Evolutionary conservation across 306 rosid genomes (phyloP).

Genomic region (Canavalia gladiata): DNA sequence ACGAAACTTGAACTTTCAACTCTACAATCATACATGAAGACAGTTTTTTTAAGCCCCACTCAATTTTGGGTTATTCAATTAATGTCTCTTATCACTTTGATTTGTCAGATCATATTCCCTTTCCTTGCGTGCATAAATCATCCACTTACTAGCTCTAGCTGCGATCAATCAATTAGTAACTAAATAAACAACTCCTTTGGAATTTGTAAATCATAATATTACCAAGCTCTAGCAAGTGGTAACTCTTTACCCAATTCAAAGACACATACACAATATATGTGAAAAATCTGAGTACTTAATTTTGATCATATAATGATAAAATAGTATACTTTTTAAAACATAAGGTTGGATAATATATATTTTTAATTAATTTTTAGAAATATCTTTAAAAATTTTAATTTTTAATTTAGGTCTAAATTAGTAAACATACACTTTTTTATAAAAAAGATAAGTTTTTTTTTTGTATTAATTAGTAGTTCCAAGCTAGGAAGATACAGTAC

Average conservation of each 20-base stretch:
- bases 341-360: neutral
- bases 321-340: too few relatives aligned
- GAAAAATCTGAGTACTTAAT: neutral
- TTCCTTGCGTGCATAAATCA: neutral
- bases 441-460: too few relatives aligned
- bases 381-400: too few relatives aligned
- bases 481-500: too few relatives aligned
- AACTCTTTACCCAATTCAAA: too few relatives aligned
- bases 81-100: neutral
- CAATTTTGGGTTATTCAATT: neutral
- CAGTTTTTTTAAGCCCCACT: neutral
- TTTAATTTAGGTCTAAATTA: too few relatives aligned
- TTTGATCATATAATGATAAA: neutral
- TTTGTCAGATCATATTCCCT: neutral
- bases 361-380: neutral
- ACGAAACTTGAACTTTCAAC: neutral
- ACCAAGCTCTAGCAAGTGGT: too few relatives aligned
- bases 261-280: neutral
- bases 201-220: neutral
- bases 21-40: neutral
- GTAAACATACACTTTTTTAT: too few relatives aligned
- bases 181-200: neutral
- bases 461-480: too few relatives aligned
- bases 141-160: neutral
- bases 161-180: neutral